phyloP scores from a whole-genome alignment of 2,329 filamentous ascomycete genomes.

The Colletotrichum liaoningense region DNA sequence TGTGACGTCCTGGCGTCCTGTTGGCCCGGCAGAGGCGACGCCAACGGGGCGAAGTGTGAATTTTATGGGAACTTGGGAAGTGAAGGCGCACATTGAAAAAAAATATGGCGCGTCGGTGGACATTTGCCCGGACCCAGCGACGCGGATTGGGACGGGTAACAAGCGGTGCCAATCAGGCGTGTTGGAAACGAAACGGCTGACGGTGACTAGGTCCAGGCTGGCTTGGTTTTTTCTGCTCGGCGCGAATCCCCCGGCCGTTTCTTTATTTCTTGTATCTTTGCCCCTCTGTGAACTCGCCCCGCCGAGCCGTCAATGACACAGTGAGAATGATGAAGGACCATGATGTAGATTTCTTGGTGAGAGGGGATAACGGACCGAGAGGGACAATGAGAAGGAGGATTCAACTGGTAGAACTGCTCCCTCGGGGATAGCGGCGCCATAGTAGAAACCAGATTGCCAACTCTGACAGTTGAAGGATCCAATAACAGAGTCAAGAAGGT shows the following conservation, averaged over 20 bases:
- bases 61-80: too few relatives aligned
- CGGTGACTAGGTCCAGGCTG: conserved; percentile 8
- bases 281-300: too few relatives aligned
- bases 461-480: not conserved
- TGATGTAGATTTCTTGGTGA: too few relatives aligned
- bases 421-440: not conserved
- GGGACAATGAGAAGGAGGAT: too few relatives aligned
- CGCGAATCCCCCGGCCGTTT: not conserved
- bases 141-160: conserved; percentile 27
- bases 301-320: not conserved
- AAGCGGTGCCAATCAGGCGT: conserved; percentile 32
- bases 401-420: conserved; percentile 8
- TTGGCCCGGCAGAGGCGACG: conserved; percentile 2
- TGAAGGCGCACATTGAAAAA: not conserved
- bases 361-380: not conserved
- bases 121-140: conserved; percentile 32
- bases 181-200: not conserved
- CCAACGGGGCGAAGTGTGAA: not conserved
- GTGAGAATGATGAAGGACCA: not conserved
- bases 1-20: conserved; percentile 13
- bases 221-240: not conserved
- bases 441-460: not conserved
- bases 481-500: not conserved
- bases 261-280: not conserved
- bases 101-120: conserved; percentile 18